Evolutionary conservation across 441 rosid genomes (phyloP).

Genomic region (Adansonia grandidieri): DNA sequence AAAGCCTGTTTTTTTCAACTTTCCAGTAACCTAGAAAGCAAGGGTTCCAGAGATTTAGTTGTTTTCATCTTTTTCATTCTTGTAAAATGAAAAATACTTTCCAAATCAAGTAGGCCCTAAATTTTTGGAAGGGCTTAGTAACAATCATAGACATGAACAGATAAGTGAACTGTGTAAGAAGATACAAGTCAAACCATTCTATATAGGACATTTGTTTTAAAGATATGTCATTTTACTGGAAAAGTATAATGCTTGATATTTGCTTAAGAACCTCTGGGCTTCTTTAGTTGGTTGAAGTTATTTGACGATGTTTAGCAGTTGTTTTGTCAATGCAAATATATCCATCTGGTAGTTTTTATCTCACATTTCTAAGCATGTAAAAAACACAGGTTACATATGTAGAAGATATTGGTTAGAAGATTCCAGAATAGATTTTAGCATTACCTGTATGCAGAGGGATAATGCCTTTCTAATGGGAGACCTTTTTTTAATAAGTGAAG

Average conservation of each 20-base stretch:
- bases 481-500: background rate
- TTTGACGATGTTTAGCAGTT: background rate
- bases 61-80: no score
- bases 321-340: background rate
- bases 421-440: background rate
- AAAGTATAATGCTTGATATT: background rate
- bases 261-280: constrained; percentile 3
- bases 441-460: background rate
- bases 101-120: background rate
- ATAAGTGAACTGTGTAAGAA: background rate
- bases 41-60: background rate
- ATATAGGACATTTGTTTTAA: background rate
- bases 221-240: background rate
- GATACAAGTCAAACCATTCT: background rate
- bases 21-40: background rate
- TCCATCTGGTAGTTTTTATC: background rate
- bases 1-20: background rate
- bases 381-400: background rate
- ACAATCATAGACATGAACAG: background rate
- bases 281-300: background rate
- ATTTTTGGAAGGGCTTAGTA: background rate
- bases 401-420: background rate
- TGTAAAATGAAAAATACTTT: background rate
- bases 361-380: background rate
- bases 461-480: background rate